A percentile compares a stretch with the other conserved stretches of the same genome.
phyloP scores from a whole-genome alignment of 2,329 filamentous ascomycete species.

The Cladophialophora psammophila region DNA sequence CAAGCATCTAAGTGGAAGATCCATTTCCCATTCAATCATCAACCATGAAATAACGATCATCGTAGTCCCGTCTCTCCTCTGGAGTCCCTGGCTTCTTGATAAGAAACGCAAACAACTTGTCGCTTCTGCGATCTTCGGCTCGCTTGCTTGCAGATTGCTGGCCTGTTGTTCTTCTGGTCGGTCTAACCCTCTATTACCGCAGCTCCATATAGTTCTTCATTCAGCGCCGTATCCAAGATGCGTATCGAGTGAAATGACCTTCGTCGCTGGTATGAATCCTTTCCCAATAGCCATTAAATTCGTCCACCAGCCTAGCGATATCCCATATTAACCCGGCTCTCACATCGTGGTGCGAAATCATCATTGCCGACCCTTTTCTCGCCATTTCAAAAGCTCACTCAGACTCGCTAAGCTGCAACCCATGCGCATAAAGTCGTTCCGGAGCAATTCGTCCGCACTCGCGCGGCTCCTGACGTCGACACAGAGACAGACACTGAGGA shows the following conservation, averaged over 20 bases:
- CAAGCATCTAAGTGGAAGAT: slow-evolving; percentile 25
- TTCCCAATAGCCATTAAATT: not conserved
- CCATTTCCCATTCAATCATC: slow-evolving; percentile 29
- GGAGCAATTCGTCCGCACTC: slow-evolving; percentile 85
- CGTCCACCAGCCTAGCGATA: not conserved
- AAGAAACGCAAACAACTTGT: not conserved
- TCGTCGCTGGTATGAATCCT: slow-evolving; percentile 15
- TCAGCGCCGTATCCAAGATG: slow-evolving; percentile 19
- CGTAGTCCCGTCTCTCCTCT: slow-evolving; percentile 6
- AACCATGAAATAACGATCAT: slow-evolving; percentile 21
- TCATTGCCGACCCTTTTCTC: slow-evolving; percentile 49
- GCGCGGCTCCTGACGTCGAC: slow-evolving; percentile 96
- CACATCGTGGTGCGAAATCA: not conserved
- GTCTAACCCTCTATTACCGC: not conserved
- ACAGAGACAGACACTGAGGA: slow-evolving; percentile 93
- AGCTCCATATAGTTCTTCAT: not conserved
- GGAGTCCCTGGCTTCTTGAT: slow-evolving; percentile 1
- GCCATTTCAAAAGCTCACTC: slow-evolving; percentile 81
- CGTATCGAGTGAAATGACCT: slow-evolving; percentile 9
- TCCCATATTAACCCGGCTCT: not conserved
- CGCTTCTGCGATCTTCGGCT: not conserved
- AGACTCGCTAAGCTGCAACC: slow-evolving; percentile 85
- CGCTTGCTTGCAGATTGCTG: not conserved
- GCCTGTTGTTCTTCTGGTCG: not conserved
- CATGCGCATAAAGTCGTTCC: slow-evolving; percentile 92